Evolutionary conservation across 805 yeast genomes (phyloP).

Genomic region (Tetrapisispora iriomotensis): DNA sequence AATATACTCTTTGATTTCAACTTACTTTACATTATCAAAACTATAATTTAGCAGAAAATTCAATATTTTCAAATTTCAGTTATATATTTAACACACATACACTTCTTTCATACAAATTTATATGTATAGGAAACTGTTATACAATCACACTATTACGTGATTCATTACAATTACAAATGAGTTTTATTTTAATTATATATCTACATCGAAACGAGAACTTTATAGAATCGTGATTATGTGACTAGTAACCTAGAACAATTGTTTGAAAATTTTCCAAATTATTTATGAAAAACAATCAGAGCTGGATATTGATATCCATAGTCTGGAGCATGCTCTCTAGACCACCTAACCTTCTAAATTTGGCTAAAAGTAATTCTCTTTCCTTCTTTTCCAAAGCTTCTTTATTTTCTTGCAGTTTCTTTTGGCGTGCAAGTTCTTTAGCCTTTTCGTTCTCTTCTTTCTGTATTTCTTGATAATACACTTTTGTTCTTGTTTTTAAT

Average conservation of each 20-base stretch:
- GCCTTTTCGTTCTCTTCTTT: conserved; percentile 52
- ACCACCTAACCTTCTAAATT: conserved; percentile 49
- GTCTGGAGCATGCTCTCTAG: conserved; percentile 39
- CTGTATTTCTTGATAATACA: conserved; percentile 55
- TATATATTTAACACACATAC: background rate
- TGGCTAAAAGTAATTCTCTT: conserved; percentile 37
- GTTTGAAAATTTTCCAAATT: too few relatives aligned
- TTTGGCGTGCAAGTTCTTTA: conserved; percentile 41
- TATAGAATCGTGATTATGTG: too few relatives aligned
- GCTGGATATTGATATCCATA: conserved; percentile 1
- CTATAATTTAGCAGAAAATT: background rate
- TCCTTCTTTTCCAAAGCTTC: conserved; percentile 39
- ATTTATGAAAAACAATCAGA: too few relatives aligned
- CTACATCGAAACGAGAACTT: background rate
- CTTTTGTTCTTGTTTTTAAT: conserved; percentile 76
- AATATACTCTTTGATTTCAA: too few relatives aligned
- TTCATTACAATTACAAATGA: background rate
- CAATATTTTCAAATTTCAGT: background rate
- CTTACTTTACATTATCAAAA: too few relatives aligned
- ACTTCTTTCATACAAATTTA: background rate
- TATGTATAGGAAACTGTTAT: background rate
- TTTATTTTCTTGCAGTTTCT: conserved; percentile 31
- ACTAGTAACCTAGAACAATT: too few relatives aligned
- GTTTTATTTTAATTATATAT: background rate
- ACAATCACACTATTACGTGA: background rate